A percentile compares a stretch with the other conserved stretches of the same genome.
Evolutionary conservation across 108 stramenopile genomes (phyloP).

Genomic region (Pseudonitzschia multiseries): DNA sequence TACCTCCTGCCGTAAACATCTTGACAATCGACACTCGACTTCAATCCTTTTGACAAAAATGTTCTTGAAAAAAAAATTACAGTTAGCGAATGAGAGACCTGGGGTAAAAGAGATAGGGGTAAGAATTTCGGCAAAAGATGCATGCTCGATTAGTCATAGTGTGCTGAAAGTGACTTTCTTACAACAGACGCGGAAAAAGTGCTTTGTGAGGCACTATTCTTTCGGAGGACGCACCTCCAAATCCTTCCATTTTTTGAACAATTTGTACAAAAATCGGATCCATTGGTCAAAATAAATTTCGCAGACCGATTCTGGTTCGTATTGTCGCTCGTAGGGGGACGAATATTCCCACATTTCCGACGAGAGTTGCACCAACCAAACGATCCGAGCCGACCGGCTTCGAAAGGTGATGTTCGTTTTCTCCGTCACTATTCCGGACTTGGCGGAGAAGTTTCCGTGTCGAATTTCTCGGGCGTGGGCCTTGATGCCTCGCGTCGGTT

Average conservation of each 20-base stretch:
- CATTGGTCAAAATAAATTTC: slow-evolving; percentile 87
- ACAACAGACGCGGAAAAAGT: too few species aligned
- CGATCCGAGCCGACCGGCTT: slow-evolving; percentile 88
- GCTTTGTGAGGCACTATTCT: not conserved
- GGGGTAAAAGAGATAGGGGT: not conserved
- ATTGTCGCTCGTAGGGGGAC: slow-evolving; percentile 57
- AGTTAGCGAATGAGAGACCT: slow-evolving; percentile 91
- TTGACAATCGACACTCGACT: slow-evolving; percentile 20
- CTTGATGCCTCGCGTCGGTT: slow-evolving; percentile 51
- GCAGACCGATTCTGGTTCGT: slow-evolving; percentile 58
- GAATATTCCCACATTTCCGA: slow-evolving; percentile 98
- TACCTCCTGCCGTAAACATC: slow-evolving; percentile 75
- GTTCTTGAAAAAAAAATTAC: slow-evolving; percentile 94
- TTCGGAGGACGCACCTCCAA: slow-evolving; percentile 46
- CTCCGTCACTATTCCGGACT: slow-evolving; percentile 79
- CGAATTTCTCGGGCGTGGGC: slow-evolving; percentile 76
- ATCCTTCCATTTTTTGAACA: slow-evolving; percentile 87
- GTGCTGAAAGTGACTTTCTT: not conserved
- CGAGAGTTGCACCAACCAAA: slow-evolving; percentile 96
- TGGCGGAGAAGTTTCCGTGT: slow-evolving; percentile 53
- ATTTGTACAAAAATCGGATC: slow-evolving; percentile 61
- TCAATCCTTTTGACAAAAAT: slow-evolving; percentile 50
- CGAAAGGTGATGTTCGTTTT: slow-evolving; percentile 91
- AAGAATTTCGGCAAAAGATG: not conserved
- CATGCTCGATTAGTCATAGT: not conserved